Conservation (phyloP, 768 basidiomycete genomes). For the Auriscalpium orientale region DNA sequence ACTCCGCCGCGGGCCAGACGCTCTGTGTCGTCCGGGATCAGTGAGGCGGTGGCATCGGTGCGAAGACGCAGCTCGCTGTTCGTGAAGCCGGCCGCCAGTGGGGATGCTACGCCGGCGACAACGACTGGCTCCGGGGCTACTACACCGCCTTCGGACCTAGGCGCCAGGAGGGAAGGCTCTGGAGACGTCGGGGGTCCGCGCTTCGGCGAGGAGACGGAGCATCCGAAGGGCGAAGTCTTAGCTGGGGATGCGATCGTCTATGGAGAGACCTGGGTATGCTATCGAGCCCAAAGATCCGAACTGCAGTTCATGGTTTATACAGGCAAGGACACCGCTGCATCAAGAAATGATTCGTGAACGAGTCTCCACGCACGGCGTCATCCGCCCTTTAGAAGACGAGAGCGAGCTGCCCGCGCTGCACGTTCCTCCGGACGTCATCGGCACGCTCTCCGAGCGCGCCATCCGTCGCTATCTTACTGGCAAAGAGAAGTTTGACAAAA, state of each 20-base stretch:
- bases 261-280: constrained; percentile 34
- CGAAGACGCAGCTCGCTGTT: background rate
- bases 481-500: constrained; percentile 52
- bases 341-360: constrained; percentile 85
- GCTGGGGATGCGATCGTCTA: constrained; percentile 66
- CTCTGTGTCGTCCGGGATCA: background rate
- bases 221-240: constrained; percentile 8
- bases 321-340: constrained; percentile 30
- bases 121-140: background rate
- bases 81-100: background rate
- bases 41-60: background rate
- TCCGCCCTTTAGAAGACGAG: constrained; percentile 75
- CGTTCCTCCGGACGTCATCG: constrained; percentile 60
- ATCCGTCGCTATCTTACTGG: constrained; percentile 72
- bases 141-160: background rate
- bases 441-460: constrained; percentile 65
- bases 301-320: background rate
- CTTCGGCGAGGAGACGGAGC: constrained; percentile 14
- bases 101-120: background rate
- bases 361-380: constrained; percentile 71
- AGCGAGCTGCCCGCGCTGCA: constrained; percentile 57
- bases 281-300: background rate
- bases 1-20: background rate
- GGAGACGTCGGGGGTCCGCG: constrained; percentile 17
- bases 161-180: constrained; percentile 4